Percentiles rank a stretch among this genome's conserved stretches.
These are phyloP conservation scores for Styphnolobium japonicum DNA, from an alignment of 306 rosid genomes.

Conservation along the genomic window DNA sequence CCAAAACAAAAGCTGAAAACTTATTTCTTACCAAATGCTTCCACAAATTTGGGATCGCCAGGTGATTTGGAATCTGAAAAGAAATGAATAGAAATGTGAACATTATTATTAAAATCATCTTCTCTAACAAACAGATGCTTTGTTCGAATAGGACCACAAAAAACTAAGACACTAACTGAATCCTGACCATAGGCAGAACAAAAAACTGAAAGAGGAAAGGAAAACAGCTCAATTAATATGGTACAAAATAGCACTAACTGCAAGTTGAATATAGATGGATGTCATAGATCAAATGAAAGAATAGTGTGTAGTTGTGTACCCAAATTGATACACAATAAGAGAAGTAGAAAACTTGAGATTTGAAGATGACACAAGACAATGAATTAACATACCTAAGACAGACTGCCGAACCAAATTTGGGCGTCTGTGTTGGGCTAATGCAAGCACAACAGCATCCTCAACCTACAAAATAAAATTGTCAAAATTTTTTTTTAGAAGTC, in stretches of 20 bases:
- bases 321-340: neutral
- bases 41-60: constrained; percentile 62
- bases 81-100: neutral
- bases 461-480: constrained; percentile 40
- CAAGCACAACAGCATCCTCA: constrained; percentile 80
- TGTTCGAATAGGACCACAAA: neutral
- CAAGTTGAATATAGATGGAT: neutral
- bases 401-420: constrained; percentile 52
- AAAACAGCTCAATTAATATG: neutral
- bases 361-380: neutral
- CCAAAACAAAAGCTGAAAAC: neutral
- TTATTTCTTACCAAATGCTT: constrained; percentile 71
- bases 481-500: neutral
- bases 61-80: constrained; percentile 66
- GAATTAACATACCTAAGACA: constrained; percentile 36
- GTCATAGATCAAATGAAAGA: neutral
- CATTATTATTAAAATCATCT: neutral
- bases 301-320: neutral
- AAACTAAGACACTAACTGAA: neutral
- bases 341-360: neutral
- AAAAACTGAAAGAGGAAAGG: neutral
- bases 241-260: neutral
- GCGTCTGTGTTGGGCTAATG: constrained; percentile 55
- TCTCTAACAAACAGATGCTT: neutral
- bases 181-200: neutral